phyloP scores from a whole-genome alignment of 345 rosid genomes.

The Populus deltoides region DNA sequence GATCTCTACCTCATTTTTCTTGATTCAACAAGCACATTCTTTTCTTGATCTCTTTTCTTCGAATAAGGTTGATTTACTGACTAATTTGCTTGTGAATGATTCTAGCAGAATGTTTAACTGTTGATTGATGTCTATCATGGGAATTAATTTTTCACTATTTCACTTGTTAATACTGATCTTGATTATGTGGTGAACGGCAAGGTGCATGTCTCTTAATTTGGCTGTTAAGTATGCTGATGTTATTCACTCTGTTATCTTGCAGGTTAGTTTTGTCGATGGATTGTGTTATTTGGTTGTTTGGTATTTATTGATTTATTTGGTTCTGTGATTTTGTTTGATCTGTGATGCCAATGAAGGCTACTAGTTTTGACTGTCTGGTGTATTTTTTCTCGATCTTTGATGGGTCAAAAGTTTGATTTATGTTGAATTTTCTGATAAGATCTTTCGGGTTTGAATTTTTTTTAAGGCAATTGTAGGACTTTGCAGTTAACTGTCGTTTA shows the following conservation, averaged over 20 bases:
- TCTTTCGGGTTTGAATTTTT: background rate
- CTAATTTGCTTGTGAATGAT: too few species aligned
- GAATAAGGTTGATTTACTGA: too few species aligned
- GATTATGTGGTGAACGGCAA: conserved; percentile 35
- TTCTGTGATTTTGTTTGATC: background rate
- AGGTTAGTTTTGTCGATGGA: conserved; percentile 41
- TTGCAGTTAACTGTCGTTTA: background rate
- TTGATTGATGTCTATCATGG: too few species aligned
- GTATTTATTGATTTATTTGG: background rate
- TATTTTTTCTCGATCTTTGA: background rate
- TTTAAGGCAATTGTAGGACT: too few species aligned
- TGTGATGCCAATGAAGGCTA: background rate
- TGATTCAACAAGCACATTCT: too few species aligned
- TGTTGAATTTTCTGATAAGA: too few species aligned
- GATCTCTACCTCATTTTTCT: too few species aligned
- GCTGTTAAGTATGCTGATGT: conserved; percentile 96
- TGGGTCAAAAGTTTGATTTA: background rate
- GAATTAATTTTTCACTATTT: too few species aligned
- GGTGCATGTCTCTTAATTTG: conserved; percentile 93
- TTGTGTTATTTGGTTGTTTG: background rate
- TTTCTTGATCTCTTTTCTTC: too few species aligned
- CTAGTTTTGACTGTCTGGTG: background rate
- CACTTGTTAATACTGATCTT: too few species aligned
- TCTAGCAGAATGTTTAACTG: too few species aligned
- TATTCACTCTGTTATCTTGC: conserved; percentile 70